Base-by-base conservation (phyloP, 179 eudicot genomes). In the Beta macrorhiza region DNA sequence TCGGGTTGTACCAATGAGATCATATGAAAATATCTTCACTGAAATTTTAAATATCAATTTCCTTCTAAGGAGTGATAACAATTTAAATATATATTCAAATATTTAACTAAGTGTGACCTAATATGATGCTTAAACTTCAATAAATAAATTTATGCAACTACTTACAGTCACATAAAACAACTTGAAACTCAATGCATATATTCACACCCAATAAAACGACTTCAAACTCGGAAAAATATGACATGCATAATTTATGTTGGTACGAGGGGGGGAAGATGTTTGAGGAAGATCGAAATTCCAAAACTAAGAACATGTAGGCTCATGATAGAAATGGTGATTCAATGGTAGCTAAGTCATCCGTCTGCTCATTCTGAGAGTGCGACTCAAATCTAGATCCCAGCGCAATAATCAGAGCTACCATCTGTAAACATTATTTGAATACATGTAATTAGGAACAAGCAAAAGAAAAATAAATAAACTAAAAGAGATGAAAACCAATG, bases 321-420 rank as follows among this genome's bases (percentile, higher is more conserved):
- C 88, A 89, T 25, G 93, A 82, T 37, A 92, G 71, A 70, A 93
- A 93, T 16, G 96, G 93, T 45, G 90, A 78, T 84, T 92, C 93
- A 16, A 87, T 79, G 77, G 78, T 84, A 81, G 88, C 94, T 29
- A 42, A 56, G n/a, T 87, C 78, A 8, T 79, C 90, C 15, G 78
- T 82, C 63, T 19, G 71, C 8, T 83, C 81, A 59, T n/a, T 77
- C 6, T 79, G 72, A 59, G 88, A 75, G 61, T 86, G 84, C 6
- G 86, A 68, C 61, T 89, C 93, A 51, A 76, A 64, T 79, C 86
- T 88, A 64, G 92, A 74, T 62, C 85, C 78, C 89, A 88, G 83
- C 16, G 97, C 92, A 52, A 84, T 89, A 65, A 88, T 78, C 64
- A 91, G 80, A 47, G 95, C 88, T 37, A 92, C 84, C 82, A 88